These are phyloP conservation scores for Mycena pura DNA, from an alignment of 768 basidiomycete species.

Conservation along the genomic window DNA sequence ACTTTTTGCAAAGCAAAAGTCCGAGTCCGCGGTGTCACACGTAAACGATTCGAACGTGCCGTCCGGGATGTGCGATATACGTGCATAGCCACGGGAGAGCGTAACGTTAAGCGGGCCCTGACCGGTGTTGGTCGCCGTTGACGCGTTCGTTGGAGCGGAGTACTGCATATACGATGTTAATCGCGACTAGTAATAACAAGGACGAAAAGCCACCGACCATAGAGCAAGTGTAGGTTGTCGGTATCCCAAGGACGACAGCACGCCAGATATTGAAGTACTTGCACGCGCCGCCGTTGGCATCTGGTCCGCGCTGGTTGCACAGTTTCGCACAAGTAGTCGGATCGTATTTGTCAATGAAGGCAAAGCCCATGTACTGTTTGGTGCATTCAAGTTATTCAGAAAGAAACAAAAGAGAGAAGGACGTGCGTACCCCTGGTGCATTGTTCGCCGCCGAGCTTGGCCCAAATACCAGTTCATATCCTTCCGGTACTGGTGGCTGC, in stretches of 20 bases:
- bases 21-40: not conserved
- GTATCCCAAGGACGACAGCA: not conserved
- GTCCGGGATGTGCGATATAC: constrained; percentile 16
- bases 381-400: not conserved
- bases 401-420: not conserved
- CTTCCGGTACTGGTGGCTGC: constrained; percentile 19
- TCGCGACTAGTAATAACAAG: not conserved
- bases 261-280: constrained; percentile 30
- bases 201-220: constrained; percentile 5
- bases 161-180: constrained; percentile 11
- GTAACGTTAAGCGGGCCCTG: constrained; percentile 24
- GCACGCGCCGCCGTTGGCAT: constrained; percentile 20
- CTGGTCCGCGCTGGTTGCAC: constrained; percentile 18
- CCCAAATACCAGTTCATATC: constrained; percentile 31
- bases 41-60: constrained; percentile 23
- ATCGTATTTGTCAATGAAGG: constrained; percentile 22
- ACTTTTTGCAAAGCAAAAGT: constrained; percentile 19
- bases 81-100: constrained; percentile 24
- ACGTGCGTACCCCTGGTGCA: constrained; percentile 25
- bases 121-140: constrained; percentile 25
- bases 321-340: constrained; percentile 19
- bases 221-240: constrained; percentile 25
- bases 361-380: constrained; percentile 28
- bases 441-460: constrained; percentile 30
- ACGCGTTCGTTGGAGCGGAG: constrained; percentile 10